Conservation (phyloP, 495 filamentous ascomycete genomes). For the Penicillium flavigenum region DNA sequence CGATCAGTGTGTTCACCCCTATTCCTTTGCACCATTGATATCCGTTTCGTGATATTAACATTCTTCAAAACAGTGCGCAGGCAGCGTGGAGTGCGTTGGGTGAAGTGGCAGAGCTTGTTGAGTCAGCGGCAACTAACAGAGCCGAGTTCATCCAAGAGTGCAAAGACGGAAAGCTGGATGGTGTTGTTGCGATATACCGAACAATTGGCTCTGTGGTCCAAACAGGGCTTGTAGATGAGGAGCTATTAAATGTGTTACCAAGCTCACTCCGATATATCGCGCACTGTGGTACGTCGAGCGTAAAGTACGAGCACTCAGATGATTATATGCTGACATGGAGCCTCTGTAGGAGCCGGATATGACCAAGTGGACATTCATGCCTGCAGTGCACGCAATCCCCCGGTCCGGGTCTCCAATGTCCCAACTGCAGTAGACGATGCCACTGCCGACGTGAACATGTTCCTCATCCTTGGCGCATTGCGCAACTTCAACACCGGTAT, state of each 20-base stretch:
- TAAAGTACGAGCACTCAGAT: no score
- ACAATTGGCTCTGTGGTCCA: conserved; percentile 66
- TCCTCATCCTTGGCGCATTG: conserved; percentile 74
- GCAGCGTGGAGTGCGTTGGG: conserved; percentile 50
- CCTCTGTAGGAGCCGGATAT: conserved; percentile 65
- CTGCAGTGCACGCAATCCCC: conserved; percentile 57
- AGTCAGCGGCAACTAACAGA: conserved; percentile 53
- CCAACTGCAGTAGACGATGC: conserved; percentile 78
- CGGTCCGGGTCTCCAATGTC: conserved; percentile 74
- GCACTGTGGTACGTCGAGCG: conserved; percentile 47
- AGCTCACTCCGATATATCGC: conserved; percentile 52
- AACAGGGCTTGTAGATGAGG: conserved; percentile 68
- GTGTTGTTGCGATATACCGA: conserved; percentile 68
- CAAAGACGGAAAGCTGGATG: conserved; percentile 63
- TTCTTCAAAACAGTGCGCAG: conserved; percentile 16
- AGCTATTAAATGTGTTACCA: conserved; percentile 62
- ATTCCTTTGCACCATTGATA: background rate
- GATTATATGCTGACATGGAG: background rate
- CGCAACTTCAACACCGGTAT: conserved; percentile 68
- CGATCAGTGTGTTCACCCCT: conserved; percentile 35
- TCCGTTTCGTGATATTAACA: background rate
- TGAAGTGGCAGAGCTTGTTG: conserved; percentile 50
- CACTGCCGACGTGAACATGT: conserved; percentile 75
- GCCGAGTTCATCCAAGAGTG: conserved; percentile 73
- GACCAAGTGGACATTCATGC: conserved; percentile 73